Evolutionary conservation across 2,329 filamentous ascomycete genomes (phyloP), one percentile per base, ranked within the genome.

Genomic region (Calonectria naviculata): DNA sequence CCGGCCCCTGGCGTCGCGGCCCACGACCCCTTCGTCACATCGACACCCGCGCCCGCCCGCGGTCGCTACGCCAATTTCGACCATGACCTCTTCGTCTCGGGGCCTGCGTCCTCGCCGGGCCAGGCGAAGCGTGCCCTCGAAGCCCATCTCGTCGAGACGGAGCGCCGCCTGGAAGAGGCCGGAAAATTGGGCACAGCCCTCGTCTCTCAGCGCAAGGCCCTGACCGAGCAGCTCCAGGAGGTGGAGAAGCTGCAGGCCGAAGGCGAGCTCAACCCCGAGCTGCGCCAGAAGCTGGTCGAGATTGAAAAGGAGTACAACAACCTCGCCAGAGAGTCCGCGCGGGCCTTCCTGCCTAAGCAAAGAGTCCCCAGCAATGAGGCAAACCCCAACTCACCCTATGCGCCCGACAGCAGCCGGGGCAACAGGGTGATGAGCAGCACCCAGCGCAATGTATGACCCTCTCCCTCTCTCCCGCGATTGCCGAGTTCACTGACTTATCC

Each of bases 221-320:
- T 99, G 70, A 90, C 91, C 49, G 93, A 97, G 52, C 92, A 93
- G 75, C 84, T 99, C 69, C 92, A 92, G 77, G 95, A 98, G 79
- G 92, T 99, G 4, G 94, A 97, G 78, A 91, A 92, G 79, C 87
- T 94, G 71, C 89, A 95, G 78, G 87, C 90, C 52, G 93, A 97
- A 76, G 91, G 90, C 28, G 93, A 98, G 73, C 91, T 98, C 63
- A 92, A 93, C 0, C 91, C 94, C 4, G 95, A 98, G 75, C 86
- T 99, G 78, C 94, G 93, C 71, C 90, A 93, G 78, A 95, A 94
- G 83, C 89, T 99, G 65, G 88, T 91, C 17, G 95, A 97, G 73
- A 91, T 99, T 71, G 97, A 99, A 83, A 94, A 91, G 82, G 97
- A 99, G 80, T 98, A 97, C 85, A 96, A 97, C 81, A 95, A 98